Evolutionary conservation across 495 filamentous ascomycete genomes (phyloP).

Genomic region (Thermothielavioides terrestris): DNA sequence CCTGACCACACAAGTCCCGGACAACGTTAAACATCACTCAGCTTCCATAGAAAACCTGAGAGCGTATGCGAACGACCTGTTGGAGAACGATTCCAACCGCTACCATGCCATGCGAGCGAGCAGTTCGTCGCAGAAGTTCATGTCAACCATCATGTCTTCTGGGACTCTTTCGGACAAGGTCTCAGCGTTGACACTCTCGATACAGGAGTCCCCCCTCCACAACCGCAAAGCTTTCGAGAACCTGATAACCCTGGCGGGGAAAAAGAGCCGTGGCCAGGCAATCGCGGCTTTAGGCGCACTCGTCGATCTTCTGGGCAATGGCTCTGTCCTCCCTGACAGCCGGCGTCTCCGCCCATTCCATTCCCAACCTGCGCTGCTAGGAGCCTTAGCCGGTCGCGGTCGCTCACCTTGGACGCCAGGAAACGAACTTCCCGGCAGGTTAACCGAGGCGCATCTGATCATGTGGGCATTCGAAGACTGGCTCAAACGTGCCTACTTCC

Average conservation of each 20-base stretch:
- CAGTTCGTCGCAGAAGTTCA: conserved; percentile 84
- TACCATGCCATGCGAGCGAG: conserved; percentile 47
- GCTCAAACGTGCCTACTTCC: conserved; percentile 86
- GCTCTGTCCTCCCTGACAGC: conserved; percentile 71
- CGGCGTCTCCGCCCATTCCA: conserved; percentile 71
- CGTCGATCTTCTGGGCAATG: conserved; percentile 87
- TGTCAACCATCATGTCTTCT: conserved; percentile 91
- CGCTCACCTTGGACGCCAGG: conserved; percentile 53
- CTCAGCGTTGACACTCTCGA: conserved; percentile 82
- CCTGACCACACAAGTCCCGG: conserved; percentile 39
- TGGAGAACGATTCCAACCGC: conserved; percentile 60
- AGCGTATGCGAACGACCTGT: conserved; percentile 59
- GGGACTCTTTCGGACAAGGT: conserved; percentile 96
- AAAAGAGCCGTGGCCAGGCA: conserved; percentile 86
- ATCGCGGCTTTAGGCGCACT: conserved; percentile 84
- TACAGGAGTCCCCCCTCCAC: conserved; percentile 93
- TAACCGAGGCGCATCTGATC: conserved; percentile 69
- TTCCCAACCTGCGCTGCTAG: conserved; percentile 68
- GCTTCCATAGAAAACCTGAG: conserved; percentile 64
- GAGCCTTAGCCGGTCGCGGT: conserved; percentile 50
- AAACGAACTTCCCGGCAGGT: conserved; percentile 56
- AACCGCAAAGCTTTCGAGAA: conserved; percentile 81
- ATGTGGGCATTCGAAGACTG: conserved; percentile 92
- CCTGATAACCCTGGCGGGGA: conserved; percentile 68
- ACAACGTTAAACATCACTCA: conserved; percentile 42